A percentile compares a stretch with the other conserved stretches of the same genome.
phyloP scores from a whole-genome alignment of 148 eudicot species.

The Vaccinium myrtillus region DNA sequence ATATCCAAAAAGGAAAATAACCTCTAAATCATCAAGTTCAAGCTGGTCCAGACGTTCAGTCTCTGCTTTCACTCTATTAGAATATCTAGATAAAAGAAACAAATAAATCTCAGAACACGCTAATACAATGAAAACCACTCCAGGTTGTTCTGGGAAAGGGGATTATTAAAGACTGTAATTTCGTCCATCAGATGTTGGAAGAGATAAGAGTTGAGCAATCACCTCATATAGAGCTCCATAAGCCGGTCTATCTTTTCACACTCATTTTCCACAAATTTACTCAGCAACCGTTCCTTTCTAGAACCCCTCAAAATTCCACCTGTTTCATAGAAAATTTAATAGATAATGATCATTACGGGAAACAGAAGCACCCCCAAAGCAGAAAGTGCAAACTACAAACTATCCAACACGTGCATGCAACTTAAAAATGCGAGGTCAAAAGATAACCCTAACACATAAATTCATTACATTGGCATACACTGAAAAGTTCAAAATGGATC shows the following conservation, averaged over 20 bases:
- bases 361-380: background rate
- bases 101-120: slow-evolving; percentile 1
- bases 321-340: slow-evolving; percentile 21
- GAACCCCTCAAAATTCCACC: slow-evolving; percentile 96
- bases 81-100: slow-evolving; percentile 53
- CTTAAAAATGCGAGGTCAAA: background rate
- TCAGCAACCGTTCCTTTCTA: slow-evolving; percentile 89
- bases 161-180: background rate
- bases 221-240: slow-evolving; percentile 96
- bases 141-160: background rate
- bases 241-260: slow-evolving; percentile 97
- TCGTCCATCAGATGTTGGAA: background rate
- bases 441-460: background rate
- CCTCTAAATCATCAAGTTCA: slow-evolving; percentile 97
- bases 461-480: background rate
- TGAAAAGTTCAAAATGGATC: background rate
- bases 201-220: slow-evolving; percentile 11
- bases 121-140: background rate
- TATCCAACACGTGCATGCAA: background rate
- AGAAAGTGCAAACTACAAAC: background rate
- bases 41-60: slow-evolving; percentile 66
- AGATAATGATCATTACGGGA: background rate
- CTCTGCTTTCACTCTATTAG: slow-evolving; percentile 87
- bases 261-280: slow-evolving; percentile 94
- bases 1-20: slow-evolving; percentile 13